Evolutionary conservation across 2,329 filamentous ascomycete species (phyloP).

Genomic region (Neodidymelliopsis sp.): DNA sequence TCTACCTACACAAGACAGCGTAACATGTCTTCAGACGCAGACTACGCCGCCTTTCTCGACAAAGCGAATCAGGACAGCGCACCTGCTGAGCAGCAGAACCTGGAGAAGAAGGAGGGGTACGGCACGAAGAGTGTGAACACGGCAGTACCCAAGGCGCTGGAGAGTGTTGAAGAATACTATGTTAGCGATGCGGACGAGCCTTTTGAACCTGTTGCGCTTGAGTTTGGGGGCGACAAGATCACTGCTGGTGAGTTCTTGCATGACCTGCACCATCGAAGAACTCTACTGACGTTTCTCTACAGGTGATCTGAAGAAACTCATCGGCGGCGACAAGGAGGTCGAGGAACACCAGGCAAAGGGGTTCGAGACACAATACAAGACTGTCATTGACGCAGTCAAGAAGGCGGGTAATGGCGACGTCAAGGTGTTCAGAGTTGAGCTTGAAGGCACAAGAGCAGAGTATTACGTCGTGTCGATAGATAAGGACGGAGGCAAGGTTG

Average conservation of each 20-base stretch:
- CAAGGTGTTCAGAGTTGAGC: slow-evolving; percentile 75
- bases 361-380: slow-evolving; percentile 77
- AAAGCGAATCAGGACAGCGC: slow-evolving; percentile 78
- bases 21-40: slow-evolving; percentile 77
- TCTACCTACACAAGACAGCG: slow-evolving; percentile 3
- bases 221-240: slow-evolving; percentile 64
- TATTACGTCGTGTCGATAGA: slow-evolving; percentile 80
- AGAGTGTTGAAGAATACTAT: slow-evolving; percentile 67
- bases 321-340: slow-evolving; percentile 67
- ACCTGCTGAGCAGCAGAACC: slow-evolving; percentile 32
- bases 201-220: slow-evolving; percentile 78
- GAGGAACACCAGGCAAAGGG: slow-evolving; percentile 71
- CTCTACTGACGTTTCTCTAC: no score
- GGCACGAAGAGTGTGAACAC: slow-evolving; percentile 54
- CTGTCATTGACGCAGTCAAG: slow-evolving; percentile 73
- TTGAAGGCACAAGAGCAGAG: slow-evolving; percentile 70
- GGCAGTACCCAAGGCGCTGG: slow-evolving; percentile 62
- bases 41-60: slow-evolving; percentile 84
- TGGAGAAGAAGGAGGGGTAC: slow-evolving; percentile 35
- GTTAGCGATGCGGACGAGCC: slow-evolving; percentile 84
- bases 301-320: slow-evolving; percentile 75
- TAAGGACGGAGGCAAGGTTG: slow-evolving; percentile 65
- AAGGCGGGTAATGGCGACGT: slow-evolving; percentile 72
- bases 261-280: no score
- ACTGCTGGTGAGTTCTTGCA: slow-evolving; percentile 57